A percentile compares a stretch with the other conserved stretches of the same genome.
These are phyloP conservation scores for Colletotrichum truncatum DNA, from an alignment of 2,329 filamentous ascomycete species.

Conservation along the genomic window DNA sequence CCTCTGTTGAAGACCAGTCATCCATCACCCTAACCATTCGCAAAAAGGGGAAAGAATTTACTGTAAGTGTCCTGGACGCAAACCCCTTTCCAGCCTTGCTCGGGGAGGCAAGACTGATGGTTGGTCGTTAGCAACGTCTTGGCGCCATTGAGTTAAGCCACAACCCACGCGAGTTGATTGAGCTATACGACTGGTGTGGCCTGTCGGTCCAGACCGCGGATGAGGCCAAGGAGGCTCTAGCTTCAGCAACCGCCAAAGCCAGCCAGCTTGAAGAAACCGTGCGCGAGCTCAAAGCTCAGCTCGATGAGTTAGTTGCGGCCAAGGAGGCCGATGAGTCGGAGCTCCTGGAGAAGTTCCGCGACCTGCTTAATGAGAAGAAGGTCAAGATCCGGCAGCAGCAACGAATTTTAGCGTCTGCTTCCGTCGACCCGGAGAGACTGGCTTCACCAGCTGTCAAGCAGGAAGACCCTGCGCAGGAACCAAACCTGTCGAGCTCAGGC, in stretches of 20 bases:
- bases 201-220: slow-evolving; percentile 60
- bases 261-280: slow-evolving; percentile 64
- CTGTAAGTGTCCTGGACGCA: slow-evolving; percentile 54
- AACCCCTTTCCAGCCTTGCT: slow-evolving; percentile 23
- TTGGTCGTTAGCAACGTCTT: slow-evolving; percentile 67
- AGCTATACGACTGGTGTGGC: slow-evolving; percentile 77
- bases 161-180: slow-evolving; percentile 66
- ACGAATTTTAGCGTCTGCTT: slow-evolving; percentile 61
- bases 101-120: slow-evolving; percentile 14
- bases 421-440: slow-evolving; percentile 52
- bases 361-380: slow-evolving; percentile 82
- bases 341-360: slow-evolving; percentile 74
- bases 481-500: slow-evolving; percentile 35
- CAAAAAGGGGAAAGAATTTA: slow-evolving; percentile 74
- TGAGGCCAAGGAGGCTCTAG: slow-evolving; percentile 53
- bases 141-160: slow-evolving; percentile 68
- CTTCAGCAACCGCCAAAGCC: slow-evolving; percentile 50
- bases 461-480: slow-evolving; percentile 32
- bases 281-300: slow-evolving; percentile 66
- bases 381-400: slow-evolving; percentile 81
- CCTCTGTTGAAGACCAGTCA: slow-evolving; percentile 61
- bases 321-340: slow-evolving; percentile 74
- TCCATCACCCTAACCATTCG: slow-evolving; percentile 71
- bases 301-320: slow-evolving; percentile 71
- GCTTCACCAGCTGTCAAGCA: slow-evolving; percentile 53